phyloP scores from a whole-genome alignment of 306 rosid species.

The Pyrus communis region DNA sequence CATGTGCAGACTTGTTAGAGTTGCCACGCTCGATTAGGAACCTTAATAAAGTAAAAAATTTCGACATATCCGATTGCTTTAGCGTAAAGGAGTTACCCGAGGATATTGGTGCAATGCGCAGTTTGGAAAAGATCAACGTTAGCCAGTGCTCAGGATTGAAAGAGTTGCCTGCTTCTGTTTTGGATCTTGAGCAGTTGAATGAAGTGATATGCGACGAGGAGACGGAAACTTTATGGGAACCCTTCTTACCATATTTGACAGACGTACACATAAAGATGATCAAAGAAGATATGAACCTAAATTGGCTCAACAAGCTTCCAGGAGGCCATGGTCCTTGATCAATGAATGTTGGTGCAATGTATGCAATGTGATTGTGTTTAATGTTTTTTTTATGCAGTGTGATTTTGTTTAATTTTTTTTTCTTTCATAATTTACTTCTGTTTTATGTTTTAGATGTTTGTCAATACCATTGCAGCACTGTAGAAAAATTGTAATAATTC shows the following conservation, averaged over 20 bases:
- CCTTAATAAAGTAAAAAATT: constrained; percentile 24
- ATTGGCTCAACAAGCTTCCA: constrained; percentile 5
- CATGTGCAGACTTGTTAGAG: constrained; percentile 36
- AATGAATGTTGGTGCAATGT: background rate
- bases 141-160: constrained; percentile 32
- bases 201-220: constrained; percentile 43
- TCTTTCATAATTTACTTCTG: no score
- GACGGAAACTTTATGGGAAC: background rate
- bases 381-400: background rate
- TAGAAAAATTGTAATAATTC: no score
- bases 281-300: constrained; percentile 2
- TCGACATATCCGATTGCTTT: constrained; percentile 48
- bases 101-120: constrained; percentile 28
- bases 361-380: background rate
- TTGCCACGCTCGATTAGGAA: constrained; percentile 32
- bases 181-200: constrained; percentile 25
- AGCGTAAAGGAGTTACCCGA: constrained; percentile 36
- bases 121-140: constrained; percentile 29
- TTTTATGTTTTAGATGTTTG: no score
- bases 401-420: no score
- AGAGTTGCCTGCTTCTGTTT: constrained; percentile 36
- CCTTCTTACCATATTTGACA: background rate
- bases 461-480: no score
- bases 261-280: background rate
- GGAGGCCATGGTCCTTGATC: background rate